Base-by-base conservation (phyloP, 306 rosid genomes). In the Hippophae gyantsensis region DNA sequence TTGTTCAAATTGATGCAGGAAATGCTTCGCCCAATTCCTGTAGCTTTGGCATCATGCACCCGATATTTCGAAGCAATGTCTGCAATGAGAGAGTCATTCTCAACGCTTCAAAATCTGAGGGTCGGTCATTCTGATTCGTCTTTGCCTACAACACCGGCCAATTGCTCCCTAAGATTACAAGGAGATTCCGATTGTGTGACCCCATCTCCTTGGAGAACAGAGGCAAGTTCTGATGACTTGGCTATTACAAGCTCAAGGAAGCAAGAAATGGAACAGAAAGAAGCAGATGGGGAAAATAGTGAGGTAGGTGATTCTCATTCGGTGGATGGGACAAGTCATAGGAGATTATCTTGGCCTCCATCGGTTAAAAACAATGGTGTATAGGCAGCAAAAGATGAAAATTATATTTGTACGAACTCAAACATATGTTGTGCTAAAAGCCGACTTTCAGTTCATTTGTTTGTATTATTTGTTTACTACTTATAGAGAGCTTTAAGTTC, bases 1-100 rank as follows among this genome's bases (percentile, higher is more conserved):
- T 11, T 42, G 43, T 61, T 62, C 57, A 38, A 58, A 32, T 38
- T 12, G 48, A 52, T 54, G 67, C 73, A 88, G 96, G 96, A 92
- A 75, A 92, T 88, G 96, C 96, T 92, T 63, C 94, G 96, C 27
- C 99, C 99, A 10, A 92, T 92, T 65, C 99, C 96, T 10, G 86
- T 83, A 42, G 96, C 99, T 18, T 77, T 88, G 65, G 99, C 99
- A 60, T 88, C 96, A 13, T 88, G 99, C 77, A 85, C 96, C 41
- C 77, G 95, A 61, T 92, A 85, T 63, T 87, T 92, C 43, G 96
- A 88, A 81, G 99, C 96, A 69, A 92, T 92, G 99, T 85, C 89
- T 54, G 99, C 99, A 42, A 92, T 83, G 86, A 82, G 96, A 74
- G 98, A 92, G 69, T 92, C 95, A 9, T 87, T 92, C 72, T 81